phyloP scores from a whole-genome alignment of 2,329 filamentous ascomycete species.

The Metarhizium robertsii region DNA sequence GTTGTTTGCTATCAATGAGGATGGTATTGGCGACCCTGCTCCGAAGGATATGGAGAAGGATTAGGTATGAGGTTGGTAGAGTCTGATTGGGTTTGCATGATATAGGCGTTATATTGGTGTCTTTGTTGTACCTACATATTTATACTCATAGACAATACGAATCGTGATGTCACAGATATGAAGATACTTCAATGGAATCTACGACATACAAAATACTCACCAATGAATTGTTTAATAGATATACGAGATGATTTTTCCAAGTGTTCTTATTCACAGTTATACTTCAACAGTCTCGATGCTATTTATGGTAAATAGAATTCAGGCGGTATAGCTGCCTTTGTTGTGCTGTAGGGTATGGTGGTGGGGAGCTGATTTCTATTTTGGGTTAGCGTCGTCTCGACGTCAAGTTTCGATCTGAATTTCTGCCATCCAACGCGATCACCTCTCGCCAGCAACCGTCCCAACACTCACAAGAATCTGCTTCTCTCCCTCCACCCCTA shows the following conservation, averaged over 20 bases:
- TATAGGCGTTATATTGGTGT: background rate
- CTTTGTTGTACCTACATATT: background rate
- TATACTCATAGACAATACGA: background rate
- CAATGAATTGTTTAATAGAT: too few species aligned
- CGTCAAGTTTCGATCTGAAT: slow-evolving; percentile 17
- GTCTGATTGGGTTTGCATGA: background rate
- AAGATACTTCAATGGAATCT: too few species aligned
- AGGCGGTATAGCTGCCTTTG: background rate
- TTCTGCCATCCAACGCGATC: slow-evolving; percentile 24
- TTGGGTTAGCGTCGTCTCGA: slow-evolving; percentile 25
- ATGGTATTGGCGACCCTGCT: slow-evolving; percentile 90
- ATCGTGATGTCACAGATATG: too few species aligned
- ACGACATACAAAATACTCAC: too few species aligned
- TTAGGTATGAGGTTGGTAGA: slow-evolving; percentile 16
- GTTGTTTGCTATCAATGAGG: slow-evolving; percentile 92
- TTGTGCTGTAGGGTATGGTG: slow-evolving; percentile 1
- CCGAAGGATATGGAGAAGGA: slow-evolving; percentile 94
- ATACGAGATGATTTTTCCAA: too few species aligned
- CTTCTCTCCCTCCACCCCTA: background rate
- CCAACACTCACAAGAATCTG: background rate
- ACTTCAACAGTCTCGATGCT: too few species aligned
- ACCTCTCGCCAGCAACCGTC: slow-evolving; percentile 11
- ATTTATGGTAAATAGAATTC: too few species aligned
- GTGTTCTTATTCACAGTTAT: too few species aligned
- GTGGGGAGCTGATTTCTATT: slow-evolving; percentile 23